Base-by-base conservation (phyloP, 495 filamentous ascomycete species). In the Neurospora intermedia region DNA sequence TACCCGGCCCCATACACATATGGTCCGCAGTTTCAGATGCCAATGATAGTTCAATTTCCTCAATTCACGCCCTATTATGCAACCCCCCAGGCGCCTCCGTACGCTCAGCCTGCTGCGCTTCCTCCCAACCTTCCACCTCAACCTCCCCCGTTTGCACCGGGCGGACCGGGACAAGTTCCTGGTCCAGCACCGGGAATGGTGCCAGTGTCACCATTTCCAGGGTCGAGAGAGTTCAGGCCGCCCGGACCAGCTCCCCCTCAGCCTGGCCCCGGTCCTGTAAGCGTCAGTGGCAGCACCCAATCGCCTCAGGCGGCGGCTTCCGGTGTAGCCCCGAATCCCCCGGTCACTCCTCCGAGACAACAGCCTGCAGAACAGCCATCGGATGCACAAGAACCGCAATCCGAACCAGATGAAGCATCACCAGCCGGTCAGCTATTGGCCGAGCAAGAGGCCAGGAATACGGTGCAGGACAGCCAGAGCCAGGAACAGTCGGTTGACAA, bases 81-180 rank as follows among this genome's bases (percentile, higher is more conserved):
- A 16, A 66, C 54, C 11, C 54, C 54, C 3, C 54, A 66, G 27
- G 54, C 54, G 27, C 54, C 54, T 66, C 54, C 54, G 15, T 66
- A 66, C 54, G 54, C 54, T 27, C 54, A 69, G 41, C 20, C 71
- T 40, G 39, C 69, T 27, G 48, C 18, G 70, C 35, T 38, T 71
- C 70, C 71, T 71, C 15, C 75, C 75, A 23, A 45, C n/a, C 6
- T 69, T 71, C 7, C 69, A 6, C 54, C 54, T 66, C 54, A 66
- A 38, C 54, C 54, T 31, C 7, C 27, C 15, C 27, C 54, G 54
- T 35, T 66, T 66, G 54, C 15, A 35, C 15, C 2, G 31, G 54
- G 54, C 54, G 54, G 54, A 38, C 27, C 54, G 54, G 54, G 23
- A 27, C 54, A 66, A 18, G 23, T 66, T 38, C 15, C 11, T 6